Conservation (phyloP, 495 filamentous ascomycete species). For the Rostrohypoxylon terebratum region DNA sequence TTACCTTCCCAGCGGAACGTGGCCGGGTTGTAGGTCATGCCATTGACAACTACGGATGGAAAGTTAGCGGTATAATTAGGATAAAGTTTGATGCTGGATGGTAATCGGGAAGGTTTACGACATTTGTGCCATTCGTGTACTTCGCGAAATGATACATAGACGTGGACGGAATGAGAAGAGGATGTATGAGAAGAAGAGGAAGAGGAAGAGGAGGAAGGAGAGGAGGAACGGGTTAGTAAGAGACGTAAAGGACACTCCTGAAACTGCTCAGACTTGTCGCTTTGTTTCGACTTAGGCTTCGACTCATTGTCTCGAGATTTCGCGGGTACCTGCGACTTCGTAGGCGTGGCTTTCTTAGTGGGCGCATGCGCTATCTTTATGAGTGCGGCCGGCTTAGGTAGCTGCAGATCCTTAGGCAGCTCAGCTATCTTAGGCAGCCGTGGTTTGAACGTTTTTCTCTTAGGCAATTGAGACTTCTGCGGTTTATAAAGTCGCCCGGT, state of each 20-base stretch:
- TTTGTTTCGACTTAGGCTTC: not conserved
- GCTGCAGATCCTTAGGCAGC: constrained; percentile 19
- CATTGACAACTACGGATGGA: constrained; percentile 75
- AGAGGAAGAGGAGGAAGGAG: constrained; percentile 5
- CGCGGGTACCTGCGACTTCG: constrained; percentile 8
- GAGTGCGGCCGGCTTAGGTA: not conserved
- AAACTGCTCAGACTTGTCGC: constrained; percentile 23
- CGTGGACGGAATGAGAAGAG: not conserved
- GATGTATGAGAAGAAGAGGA: constrained; percentile 3
- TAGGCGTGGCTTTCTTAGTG: not conserved
- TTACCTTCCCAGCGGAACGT: constrained; percentile 96
- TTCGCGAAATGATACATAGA: not conserved
- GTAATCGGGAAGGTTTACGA: not conserved
- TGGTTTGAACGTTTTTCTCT: not conserved
- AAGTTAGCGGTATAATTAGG: constrained; percentile 38
- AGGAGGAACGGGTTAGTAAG: not conserved
- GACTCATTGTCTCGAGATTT: not conserved
- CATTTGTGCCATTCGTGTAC: not conserved
- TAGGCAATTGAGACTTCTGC: constrained; percentile 2
- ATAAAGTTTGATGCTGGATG: constrained; percentile 6
- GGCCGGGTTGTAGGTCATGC: constrained; percentile 92
- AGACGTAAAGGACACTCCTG: not conserved
- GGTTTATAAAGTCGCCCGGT: constrained; percentile 18
- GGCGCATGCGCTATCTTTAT: constrained; percentile 1
- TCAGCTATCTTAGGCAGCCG: constrained; percentile 10